Base-by-base conservation (phyloP, 2,329 filamentous ascomycete genomes). In the Phaeosphaeria sp. region DNA sequence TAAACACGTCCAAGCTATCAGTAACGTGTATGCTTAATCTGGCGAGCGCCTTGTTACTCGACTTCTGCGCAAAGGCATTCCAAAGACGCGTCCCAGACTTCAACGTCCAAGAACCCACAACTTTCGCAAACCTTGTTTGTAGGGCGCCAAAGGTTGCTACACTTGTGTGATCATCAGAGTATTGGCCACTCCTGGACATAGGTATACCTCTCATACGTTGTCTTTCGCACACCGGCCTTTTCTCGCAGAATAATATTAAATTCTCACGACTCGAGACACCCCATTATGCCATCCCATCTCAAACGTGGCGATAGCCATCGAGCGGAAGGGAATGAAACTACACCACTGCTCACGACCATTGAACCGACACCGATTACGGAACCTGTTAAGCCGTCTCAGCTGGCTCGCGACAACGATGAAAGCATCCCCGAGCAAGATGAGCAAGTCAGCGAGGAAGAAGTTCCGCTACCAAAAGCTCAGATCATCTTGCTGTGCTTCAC, bases 401-500 rank as follows among this genome's bases (percentile, higher is more conserved):
- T 1, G 33, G 22, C 33, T 4, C 54, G 54, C 46, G 51, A 55
- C 44, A 43, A 54, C 44, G 50, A 53, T 25, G 56, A 56, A 10
- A 21, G 43, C 23, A 6, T 15, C 18, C 41, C 55, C 21, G 47
- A 54, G 2, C 48, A 53, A 52, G 36, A 54, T 39, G 55, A 56
- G 2, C 54, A 64, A 10, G 60, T 68, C 10, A 39, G 36, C 36
- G 63, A 74, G 2, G 66, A 71, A 25, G 60, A 73, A 33, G 58
- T 55, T 21, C 72, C 72, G 17, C 49, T 77, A n/a, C 72, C 72
- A 1, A 58, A 59, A 25, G 15, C 39, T 0, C 91, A 94, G 73
- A 87, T 95, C 52, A 74, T 89, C 30, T 76, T 90, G 11, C 85
- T 95, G 13, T 94, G 91, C 80, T 90, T 88, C 72, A 87, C 88